Base-by-base conservation (phyloP, 2,329 filamentous ascomycete species). In the Penicillium expansum region DNA sequence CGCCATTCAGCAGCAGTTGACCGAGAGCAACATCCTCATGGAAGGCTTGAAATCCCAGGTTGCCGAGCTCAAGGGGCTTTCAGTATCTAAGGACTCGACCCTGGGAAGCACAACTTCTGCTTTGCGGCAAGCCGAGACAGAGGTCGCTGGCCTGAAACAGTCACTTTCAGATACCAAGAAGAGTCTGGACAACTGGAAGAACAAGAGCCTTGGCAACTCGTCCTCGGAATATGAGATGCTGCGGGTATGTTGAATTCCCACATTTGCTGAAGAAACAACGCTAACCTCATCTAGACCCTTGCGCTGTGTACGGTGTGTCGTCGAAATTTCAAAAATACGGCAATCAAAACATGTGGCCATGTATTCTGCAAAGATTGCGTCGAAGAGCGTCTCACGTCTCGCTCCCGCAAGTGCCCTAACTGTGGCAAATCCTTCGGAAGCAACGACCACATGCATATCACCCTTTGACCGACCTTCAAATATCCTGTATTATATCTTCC, bases 371-470 rank as follows among this genome's bases (percentile, higher is more conserved):
- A 88, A 69, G 83, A 86, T 47, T 99, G 94, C 71, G 89, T 97
- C 24, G 91, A 96, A 62, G 89, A 95, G 69, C 87, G 94, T 56
- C 86, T 97, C 60, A 86, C 86, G 44, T 96, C 94, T 69, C 89
- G 94, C 35, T 92, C 93, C 77, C 85, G 94, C 64, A 97, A 97
- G 75, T 99, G 94, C 70, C 94, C 94, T 3, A 93, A 91, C 66
- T 99, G 95, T 80, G 91, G 89, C 68, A 90, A 89, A 75, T 86
- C 91, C 4, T 99, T 99, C 72, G 93, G 96, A 68, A 89, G 86
- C 72, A 89, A 89, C 75, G 94, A 99, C 72, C 86, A 91, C 60
- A 95, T 97, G 91, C 77, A 77, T 58, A 76, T 81, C 62, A 80
- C 78, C 49, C 73, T 80, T 49, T 77, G 68, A 74, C 63, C 48